Conservation (phyloP, 164 flowering plant genomes). For the Saururus chinensis region DNA sequence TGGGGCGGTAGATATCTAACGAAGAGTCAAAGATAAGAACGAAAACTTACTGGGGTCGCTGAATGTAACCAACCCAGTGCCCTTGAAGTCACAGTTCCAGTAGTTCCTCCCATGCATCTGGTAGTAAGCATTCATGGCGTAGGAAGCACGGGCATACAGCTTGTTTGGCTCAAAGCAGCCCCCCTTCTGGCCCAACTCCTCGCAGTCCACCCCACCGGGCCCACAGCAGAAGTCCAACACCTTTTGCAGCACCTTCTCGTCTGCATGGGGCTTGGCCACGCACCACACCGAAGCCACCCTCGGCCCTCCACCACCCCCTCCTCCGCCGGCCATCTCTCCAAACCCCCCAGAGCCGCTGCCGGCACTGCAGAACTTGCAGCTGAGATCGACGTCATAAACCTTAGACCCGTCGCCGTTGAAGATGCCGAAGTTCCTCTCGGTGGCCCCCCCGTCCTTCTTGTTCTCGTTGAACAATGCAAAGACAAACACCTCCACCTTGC, state of each 20-base stretch:
- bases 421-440: conserved; percentile 62
- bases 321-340: conserved; percentile 22
- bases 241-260: conserved; percentile 21
- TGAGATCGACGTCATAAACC: conserved; percentile 51
- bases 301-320: conserved; percentile 3
- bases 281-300: conserved; percentile 60
- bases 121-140: conserved; percentile 62
- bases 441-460: conserved; percentile 33
- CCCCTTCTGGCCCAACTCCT: conserved; percentile 14
- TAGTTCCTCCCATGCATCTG: conserved; percentile 72
- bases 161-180: conserved; percentile 43
- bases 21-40: too few species aligned
- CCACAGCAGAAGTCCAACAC: conserved; percentile 35
- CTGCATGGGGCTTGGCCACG: conserved; percentile 59
- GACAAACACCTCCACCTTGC: conserved; percentile 32
- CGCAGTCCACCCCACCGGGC: conserved; percentile 3
- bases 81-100: conserved; percentile 68
- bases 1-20: too few species aligned
- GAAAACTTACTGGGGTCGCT: conserved; percentile 53
- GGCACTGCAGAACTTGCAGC: conserved; percentile 43
- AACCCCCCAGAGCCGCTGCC: too few species aligned
- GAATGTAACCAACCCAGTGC: conserved; percentile 56
- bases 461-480: conserved; percentile 72
- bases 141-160: conserved; percentile 60
- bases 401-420: conserved; percentile 48